Base-by-base conservation (phyloP, 2,329 filamentous ascomycete genomes). In the Claviceps quebecensis region DNA sequence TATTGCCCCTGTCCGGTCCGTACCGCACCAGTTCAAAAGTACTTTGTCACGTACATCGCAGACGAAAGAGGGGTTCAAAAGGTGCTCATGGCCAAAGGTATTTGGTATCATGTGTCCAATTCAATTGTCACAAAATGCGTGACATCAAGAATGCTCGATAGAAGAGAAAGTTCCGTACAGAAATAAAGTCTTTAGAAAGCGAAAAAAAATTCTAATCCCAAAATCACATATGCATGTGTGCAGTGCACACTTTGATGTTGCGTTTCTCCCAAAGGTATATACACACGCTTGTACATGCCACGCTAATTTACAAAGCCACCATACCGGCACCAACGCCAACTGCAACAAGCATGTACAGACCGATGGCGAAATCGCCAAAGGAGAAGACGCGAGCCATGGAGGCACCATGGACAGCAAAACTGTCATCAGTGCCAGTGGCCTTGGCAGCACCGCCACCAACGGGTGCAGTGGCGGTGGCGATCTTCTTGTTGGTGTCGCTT, bases 251-350 rank as follows among this genome's bases (percentile, higher is more conserved):
- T 54, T 48, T 45, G 52, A 57, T 47, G 48, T 41, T 55, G 45
- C 44, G 14, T 45, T 36, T 26, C 36, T 34, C 47, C 22, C 37
- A 22, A 39, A 34, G n/a, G 5, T 22, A 37, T 46, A 47, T 47
- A 47, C 8, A 47, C 26, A 37, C 37, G 8, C 26, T 37, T 47
- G 29, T 37, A 22, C 45, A 37, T 46, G 36, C 23, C 16, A n/a
- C 44, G 29, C 29, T 13, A 29, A 48, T 57, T 72, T 76, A 80
- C 65, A 80, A 61, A 54, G 72, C 62, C 53, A 80, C 61, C 74
- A 80, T 77, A 53, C 66, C 69, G 40, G 72, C 76, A 59, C 77
- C 77, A 14, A 71, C 70, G 48, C 65, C 69, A 63, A 74, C 69
- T 38, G 76, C 75, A n/a, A 74, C 71, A 22, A 73, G 58, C 53